phyloP scores from a whole-genome alignment of 2,329 filamentous ascomycete genomes.

The Verticillium tricorpus region DNA sequence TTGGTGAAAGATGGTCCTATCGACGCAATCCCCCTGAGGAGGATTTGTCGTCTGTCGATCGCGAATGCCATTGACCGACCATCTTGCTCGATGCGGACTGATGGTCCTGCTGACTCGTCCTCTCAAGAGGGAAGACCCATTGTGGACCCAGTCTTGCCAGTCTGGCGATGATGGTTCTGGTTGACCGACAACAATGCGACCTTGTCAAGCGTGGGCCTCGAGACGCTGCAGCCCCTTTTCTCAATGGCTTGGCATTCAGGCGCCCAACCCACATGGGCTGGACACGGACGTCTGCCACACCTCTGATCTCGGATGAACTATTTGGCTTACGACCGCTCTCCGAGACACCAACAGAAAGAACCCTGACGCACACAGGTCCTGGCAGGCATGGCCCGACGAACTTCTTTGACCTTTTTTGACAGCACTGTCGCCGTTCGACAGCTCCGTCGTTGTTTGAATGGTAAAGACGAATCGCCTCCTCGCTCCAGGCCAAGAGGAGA shows the following conservation, averaged over 20 bases:
- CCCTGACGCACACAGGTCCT: neutral
- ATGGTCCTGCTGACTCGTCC: neutral
- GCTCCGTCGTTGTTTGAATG: neutral
- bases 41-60: neutral
- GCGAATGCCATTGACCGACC: neutral
- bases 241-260: neutral
- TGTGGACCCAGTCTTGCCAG: neutral
- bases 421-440: neutral
- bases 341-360: neutral
- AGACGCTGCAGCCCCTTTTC: neutral
- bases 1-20: neutral
- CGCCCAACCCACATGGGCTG: neutral
- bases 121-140: neutral
- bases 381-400: neutral
- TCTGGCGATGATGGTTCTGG: neutral
- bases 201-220: neutral
- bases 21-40: neutral
- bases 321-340: neutral
- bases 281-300: neutral
- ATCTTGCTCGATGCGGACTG: neutral
- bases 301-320: neutral
- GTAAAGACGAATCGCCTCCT: too few species aligned
- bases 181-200: neutral
- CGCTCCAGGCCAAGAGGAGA: neutral
- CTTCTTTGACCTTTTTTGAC: neutral